Percentiles rank a stretch among this genome's conserved stretches.
Conservation (phyloP, 2,329 filamentous ascomycete genomes). For the Colletotrichum sp. region DNA sequence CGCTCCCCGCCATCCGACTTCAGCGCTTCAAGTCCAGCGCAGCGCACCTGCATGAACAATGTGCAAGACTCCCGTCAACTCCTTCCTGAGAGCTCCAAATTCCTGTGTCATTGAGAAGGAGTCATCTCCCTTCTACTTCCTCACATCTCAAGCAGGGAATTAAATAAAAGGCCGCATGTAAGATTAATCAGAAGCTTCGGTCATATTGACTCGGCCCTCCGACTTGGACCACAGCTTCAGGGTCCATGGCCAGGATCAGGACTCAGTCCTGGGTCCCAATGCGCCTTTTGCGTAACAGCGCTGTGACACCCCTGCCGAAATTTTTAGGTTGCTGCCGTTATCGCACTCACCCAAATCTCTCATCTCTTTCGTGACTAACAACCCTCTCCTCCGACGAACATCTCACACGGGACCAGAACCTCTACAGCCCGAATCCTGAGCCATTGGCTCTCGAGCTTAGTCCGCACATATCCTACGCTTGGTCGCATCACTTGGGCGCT, state of each 20-base stretch:
- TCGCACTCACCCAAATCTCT: constrained; percentile 14
- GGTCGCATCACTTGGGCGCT: neutral
- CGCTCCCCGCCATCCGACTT: constrained; percentile 7
- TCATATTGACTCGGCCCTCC: neutral
- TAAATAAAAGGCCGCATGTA: neutral
- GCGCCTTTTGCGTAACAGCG: neutral
- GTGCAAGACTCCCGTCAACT: neutral
- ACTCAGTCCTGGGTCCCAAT: neutral
- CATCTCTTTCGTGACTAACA: neutral
- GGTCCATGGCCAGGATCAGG: neutral
- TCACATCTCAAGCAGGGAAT: neutral
- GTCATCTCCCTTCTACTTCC: neutral
- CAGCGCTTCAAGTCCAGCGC: neutral
- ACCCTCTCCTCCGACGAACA: neutral
- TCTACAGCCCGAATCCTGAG: neutral
- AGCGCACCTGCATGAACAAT: neutral
- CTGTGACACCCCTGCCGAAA: constrained; percentile 5
- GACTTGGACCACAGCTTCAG: neutral
- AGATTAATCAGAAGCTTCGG: neutral
- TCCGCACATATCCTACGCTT: neutral
- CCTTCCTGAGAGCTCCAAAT: neutral
- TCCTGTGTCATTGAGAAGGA: neutral
- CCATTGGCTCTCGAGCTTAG: constrained; percentile 8
- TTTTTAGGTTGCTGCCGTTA: constrained; percentile 8
- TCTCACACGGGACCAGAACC: neutral